These are phyloP conservation scores for Cordyceps pruinosa DNA, from an alignment of 2,329 filamentous ascomycete species.

Conservation along the genomic window DNA sequence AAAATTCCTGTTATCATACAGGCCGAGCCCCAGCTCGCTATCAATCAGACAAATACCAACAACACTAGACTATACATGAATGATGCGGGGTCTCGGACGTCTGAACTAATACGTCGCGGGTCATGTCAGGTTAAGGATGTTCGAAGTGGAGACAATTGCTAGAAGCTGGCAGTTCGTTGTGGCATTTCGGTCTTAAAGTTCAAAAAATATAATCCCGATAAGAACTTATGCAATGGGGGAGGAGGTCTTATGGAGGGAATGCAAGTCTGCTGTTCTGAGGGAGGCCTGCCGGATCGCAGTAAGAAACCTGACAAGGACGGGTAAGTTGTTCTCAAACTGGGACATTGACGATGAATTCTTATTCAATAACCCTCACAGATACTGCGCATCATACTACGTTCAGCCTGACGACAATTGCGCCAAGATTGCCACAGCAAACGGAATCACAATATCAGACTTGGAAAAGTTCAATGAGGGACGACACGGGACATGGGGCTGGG, in stretches of 20 bases:
- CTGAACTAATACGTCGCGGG: conserved; percentile 4
- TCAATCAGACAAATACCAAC: background rate
- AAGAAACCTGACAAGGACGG: conserved; percentile 28
- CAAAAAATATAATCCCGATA: conserved; percentile 25
- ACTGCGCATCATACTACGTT: conserved; percentile 24
- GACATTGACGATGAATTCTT: background rate
- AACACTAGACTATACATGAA: background rate
- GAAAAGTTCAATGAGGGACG: conserved; percentile 27
- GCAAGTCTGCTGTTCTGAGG: conserved; percentile 30
- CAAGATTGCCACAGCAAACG: conserved; percentile 26
- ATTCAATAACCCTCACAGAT: background rate
- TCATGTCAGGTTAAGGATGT: conserved; percentile 25
- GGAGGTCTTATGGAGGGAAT: conserved; percentile 22
- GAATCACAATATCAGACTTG: conserved; percentile 31
- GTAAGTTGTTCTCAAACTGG: background rate
- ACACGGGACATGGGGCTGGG: conserved; percentile 30
- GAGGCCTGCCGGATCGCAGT: conserved; percentile 26
- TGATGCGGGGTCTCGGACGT: too few relatives aligned
- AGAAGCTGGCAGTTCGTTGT: conserved; percentile 28
- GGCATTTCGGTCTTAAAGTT: conserved; percentile 30
- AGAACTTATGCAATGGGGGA: conserved; percentile 21
- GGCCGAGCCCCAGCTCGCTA: background rate
- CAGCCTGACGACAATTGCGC: conserved; percentile 29
- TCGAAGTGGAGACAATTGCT: conserved; percentile 27
- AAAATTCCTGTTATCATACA: background rate